Base-by-base conservation (phyloP, 768 basidiomycete genomes). In the Tulasnella sp. region DNA sequence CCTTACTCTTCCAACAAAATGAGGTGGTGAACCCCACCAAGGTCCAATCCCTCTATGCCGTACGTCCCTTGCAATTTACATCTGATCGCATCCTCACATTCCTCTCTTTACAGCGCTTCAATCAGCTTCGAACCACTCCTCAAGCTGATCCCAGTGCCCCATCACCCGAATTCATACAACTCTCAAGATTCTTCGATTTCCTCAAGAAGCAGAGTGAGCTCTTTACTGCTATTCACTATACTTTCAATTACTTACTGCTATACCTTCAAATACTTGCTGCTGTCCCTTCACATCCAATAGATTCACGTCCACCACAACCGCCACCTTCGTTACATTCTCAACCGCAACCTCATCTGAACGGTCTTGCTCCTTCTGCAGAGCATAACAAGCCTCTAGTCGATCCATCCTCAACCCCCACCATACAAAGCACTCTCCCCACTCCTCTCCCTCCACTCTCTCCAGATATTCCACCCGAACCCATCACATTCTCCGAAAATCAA, bases 401-500 rank as follows among this genome's bases (percentile, higher is more conserved):
- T 13, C 33, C 27, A 5, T 34, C 16, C 9, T 12, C 34, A 35
- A 19, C 19, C 34, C 31, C 45, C 1, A 12, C 25, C 32, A 29
- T 34, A 19, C 25, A 29, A 10, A 47, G 16, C 25, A 24, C 45
- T 19, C 31, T 29, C 49, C 16, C 45, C 19, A 42, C 49, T 13
- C 49, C 49, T 20, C 15, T 51, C 25, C 49, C 49, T 29, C 56
- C 55, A 22, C 39, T 52, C 39, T 47, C 56, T 31, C 53, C 70
- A 16, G 69, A 74, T n/a, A 74, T 81, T 2, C 71, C 76, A 25
- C 81, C 83, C 0, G 82, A 85, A 33, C 57, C 59, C 25, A 77
- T 88, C 27, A 81, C 83, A 4, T 89, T 92, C 61, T 81, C 83
- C 3, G 67, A 63, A 0, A 81, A 83, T 53, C 88, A 88, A 59